These are phyloP conservation scores for Antrodiella citrinella DNA, from an alignment of 768 basidiomycete genomes.

Conservation along the genomic window DNA sequence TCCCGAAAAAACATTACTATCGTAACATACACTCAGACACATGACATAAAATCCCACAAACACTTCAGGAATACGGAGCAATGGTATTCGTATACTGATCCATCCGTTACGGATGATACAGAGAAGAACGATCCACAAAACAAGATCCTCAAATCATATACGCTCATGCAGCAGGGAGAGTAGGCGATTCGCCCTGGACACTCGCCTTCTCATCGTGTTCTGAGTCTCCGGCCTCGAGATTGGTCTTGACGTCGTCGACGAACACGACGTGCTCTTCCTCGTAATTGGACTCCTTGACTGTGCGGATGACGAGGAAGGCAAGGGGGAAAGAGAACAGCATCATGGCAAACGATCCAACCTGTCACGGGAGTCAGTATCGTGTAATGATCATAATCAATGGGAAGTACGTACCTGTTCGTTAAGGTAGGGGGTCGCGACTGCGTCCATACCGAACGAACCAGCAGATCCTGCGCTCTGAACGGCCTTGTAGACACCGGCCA, in stretches of 20 bases:
- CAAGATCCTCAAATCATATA: too few relatives aligned
- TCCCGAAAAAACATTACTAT: too few relatives aligned
- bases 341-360: conserved; percentile 27
- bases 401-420: conserved; percentile 26
- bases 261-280: conserved; percentile 26
- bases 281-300: conserved; percentile 31
- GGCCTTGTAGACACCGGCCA: conserved; percentile 37
- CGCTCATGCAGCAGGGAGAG: too few relatives aligned
- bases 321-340: conserved; percentile 29
- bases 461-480: conserved; percentile 29
- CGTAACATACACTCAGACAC: too few relatives aligned
- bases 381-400: background rate
- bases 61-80: too few relatives aligned
- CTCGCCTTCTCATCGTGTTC: too few relatives aligned
- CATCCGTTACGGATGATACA: too few relatives aligned
- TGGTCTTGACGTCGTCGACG: conserved; percentile 18
- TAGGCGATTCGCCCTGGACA: too few relatives aligned
- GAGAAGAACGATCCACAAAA: too few relatives aligned
- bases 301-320: conserved; percentile 25
- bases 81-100: too few relatives aligned
- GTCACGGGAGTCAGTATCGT: background rate
- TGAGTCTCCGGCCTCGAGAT: conserved; percentile 1
- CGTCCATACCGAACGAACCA: conserved; percentile 38
- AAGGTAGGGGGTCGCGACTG: conserved; percentile 32
- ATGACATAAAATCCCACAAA: too few relatives aligned